Base-by-base conservation (phyloP, 148 eudicot species). In the Nepenthes mirabilis region DNA sequence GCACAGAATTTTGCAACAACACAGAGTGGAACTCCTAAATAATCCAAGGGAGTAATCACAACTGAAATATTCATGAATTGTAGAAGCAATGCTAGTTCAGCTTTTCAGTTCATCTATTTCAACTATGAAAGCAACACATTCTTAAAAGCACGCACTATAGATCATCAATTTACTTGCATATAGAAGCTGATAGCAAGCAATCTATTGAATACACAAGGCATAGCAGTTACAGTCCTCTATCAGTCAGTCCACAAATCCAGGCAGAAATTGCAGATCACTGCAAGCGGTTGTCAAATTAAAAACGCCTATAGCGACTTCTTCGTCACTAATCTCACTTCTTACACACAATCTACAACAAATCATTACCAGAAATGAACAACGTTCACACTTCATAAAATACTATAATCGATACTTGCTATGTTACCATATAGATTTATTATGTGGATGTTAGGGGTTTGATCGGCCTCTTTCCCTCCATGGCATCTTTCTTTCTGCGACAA, bases 381-480 rank as follows among this genome's bases (percentile, higher is more conserved):
- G 49, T 7, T 33, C 62, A 14, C 62, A 3, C 12, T 49, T n/a
- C 52, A 49, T 3, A 49, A n/a, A 49, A 49, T 5, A n/a, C 2
- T 40, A 49, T 49, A 49, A 45, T 49, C 14, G 13, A 49, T 11
- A 49, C 6, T 49, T 49, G n/a, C 52, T 10, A 11, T 11, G 11
- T 49, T 12, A 11, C 52, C 14, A 12, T 2, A 49, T 49, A 11
- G 11, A 49, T 12, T 23, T 49, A 12, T 49, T n/a, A 49, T 12
- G 52, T 49, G 52, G 52, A 49, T 49, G 13, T 12, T 49, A 2
- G 52, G 52, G 52, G 14, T 5, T 49, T 11, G 52, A 49, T 54
- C 1, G 97, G 95, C 37, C 91, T 79, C 74, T 82, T 87, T 57
- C 97, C 95, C 78, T 90, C 95, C 97, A 90, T 90, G 58, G 97